These are phyloP conservation scores for Takashimella tepidaria DNA, from an alignment of 1,284 basidiomycete species.

Conservation along the genomic window DNA sequence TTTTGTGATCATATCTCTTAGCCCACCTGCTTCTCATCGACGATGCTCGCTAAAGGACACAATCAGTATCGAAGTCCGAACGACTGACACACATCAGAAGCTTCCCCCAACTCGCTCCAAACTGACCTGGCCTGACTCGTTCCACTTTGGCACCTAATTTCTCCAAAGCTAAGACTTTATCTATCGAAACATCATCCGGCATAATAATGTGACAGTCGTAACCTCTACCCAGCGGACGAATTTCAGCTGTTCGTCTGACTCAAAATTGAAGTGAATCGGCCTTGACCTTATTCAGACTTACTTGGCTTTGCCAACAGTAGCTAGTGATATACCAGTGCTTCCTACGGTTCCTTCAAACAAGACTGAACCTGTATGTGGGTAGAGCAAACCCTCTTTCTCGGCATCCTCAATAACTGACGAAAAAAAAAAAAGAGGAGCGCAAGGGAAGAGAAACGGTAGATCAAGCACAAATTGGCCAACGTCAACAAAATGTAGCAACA, in stretches of 20 bases:
- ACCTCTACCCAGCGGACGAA: too few species aligned
- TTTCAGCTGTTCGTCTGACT: too few species aligned
- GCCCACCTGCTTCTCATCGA: constrained; percentile 88
- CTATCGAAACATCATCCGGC: constrained; percentile 87
- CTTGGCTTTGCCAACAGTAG: constrained; percentile 85
- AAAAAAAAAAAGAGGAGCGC: not conserved
- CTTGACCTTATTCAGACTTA: too few species aligned
- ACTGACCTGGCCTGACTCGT: constrained; percentile 61
- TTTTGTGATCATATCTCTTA: too few species aligned
- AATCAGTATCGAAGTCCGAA: constrained; percentile 8
- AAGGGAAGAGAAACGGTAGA: too few species aligned
- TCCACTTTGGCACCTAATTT: constrained; percentile 84
- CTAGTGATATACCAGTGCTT: constrained; percentile 93
- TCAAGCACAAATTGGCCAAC: too few species aligned
- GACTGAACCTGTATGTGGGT: constrained; percentile 81
- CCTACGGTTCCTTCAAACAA: constrained; percentile 98
- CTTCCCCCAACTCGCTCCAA: not conserved
- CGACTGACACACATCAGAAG: not conserved
- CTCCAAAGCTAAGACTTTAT: constrained; percentile 76
- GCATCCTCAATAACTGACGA: constrained; percentile 83
- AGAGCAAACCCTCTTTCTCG: constrained; percentile 72
- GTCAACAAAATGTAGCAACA: too few species aligned
- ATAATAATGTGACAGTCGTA: constrained; percentile 66
- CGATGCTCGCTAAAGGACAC: constrained; percentile 61
- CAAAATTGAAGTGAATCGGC: too few species aligned